Evolutionary conservation across 2,329 filamentous ascomycete species (phyloP).

Genomic region (Penicillium sp.): DNA sequence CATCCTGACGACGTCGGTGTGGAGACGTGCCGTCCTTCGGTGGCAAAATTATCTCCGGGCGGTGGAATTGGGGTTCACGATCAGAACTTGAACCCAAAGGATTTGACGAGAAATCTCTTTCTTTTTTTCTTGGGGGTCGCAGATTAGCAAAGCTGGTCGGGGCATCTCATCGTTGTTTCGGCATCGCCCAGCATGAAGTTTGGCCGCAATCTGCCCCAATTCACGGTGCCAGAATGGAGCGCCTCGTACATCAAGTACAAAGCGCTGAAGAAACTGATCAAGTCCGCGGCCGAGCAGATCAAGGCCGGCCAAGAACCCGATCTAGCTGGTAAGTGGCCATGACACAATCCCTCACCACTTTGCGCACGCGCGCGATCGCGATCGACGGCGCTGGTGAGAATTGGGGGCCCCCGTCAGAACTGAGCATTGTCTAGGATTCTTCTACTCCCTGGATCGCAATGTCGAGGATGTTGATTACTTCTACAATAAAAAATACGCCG

Average conservation of each 20-base stretch:
- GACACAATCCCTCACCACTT: background rate
- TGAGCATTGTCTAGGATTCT: conserved; percentile 65
- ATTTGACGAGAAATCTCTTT: no score
- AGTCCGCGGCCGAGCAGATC: conserved; percentile 60
- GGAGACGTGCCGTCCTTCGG: background rate
- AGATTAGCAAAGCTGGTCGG: no score
- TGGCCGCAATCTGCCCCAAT: conserved; percentile 44
- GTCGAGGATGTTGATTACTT: conserved; percentile 95
- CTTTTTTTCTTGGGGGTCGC: no score
- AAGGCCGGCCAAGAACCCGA: conserved; percentile 71
- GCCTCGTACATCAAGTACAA: conserved; percentile 49
- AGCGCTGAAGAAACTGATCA: conserved; percentile 85
- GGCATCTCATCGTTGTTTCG: background rate
- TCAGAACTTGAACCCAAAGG: no score
- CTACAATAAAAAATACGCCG: conserved; percentile 91
- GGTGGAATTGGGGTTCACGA: background rate
- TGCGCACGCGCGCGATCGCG: no score
- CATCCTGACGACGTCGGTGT: background rate
- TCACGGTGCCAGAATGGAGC: conserved; percentile 48
- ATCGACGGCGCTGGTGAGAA: no score
- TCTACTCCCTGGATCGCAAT: conserved; percentile 92
- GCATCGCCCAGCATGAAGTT: conserved; percentile 42
- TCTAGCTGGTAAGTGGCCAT: conserved; percentile 69
- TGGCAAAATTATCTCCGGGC: conserved; percentile 2
- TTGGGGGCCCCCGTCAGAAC: conserved; percentile 9